Evolutionary conservation across 768 basidiomycete genomes (phyloP), one percentile per base, ranked within the genome.

Genomic region (Phlegmacium glaucopus): DNA sequence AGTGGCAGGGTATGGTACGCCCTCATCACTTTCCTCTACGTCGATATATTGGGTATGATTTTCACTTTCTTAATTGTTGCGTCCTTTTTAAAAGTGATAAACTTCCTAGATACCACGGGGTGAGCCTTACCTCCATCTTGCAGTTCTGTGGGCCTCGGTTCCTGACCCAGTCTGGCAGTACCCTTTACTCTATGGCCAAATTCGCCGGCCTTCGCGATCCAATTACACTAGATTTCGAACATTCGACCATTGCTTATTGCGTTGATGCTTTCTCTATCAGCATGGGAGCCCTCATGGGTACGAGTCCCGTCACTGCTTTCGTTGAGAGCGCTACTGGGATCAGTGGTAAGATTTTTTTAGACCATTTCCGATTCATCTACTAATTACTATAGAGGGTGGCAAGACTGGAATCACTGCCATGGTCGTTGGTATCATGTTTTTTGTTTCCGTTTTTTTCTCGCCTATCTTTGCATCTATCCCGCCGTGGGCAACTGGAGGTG

Each of bases 381-480:
- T 36, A 18, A 25, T 29, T 44, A 18, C 22, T 25, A 49, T 60
- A 75, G 90, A 94, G 79, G 91, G 91, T 28, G 91, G 91, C 30
- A 88, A 85, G 72, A 94, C 91, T 0, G 91, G 91, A 22, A 66
- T 94, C 42, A 86, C 90, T 0, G 90, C 86, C 4, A 76, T 92
- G 46, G 73, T 76, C 11, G 82, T 79, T 3, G 85, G 86, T 6
- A 58, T 90, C 37, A 78, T 80, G 54, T 93, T 94, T 77, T 86
- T 92, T 61, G 66, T 94, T 39, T 87, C 80, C 3, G 73, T 94
- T 45, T 94, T 94, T 75, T 94, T 94, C 59, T 79, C 90, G 13
- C 90, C 90, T 6, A 84, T 94, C 56, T 91, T 94, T 54, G 88
- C 89, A 9, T 89, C 86, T 9, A 90, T 94, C 43, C 90, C 90